These are phyloP conservation scores for Beta lomatogona DNA, from an alignment of 179 eudicot genomes.

Conservation along the genomic window DNA sequence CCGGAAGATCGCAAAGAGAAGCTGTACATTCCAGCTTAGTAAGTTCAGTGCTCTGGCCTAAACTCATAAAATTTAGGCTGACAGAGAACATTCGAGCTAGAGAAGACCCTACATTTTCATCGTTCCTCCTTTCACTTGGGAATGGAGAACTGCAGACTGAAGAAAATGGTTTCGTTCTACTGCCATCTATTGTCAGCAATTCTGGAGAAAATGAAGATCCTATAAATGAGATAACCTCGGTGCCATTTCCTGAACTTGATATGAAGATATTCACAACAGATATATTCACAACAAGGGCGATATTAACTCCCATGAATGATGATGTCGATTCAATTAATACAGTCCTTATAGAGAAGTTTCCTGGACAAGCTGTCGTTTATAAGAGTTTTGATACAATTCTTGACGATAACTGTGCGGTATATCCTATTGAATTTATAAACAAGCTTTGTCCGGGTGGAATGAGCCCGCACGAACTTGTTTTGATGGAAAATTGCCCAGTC, in stretches of 20 bases:
- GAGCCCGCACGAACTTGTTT: slow-evolving; percentile 14
- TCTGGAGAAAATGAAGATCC: neutral
- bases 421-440: neutral
- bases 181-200: neutral
- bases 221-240: neutral
- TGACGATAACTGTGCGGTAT: neutral
- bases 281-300: neutral
- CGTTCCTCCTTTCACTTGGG: neutral
- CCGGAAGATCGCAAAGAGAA: neutral
- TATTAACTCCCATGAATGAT: neutral
- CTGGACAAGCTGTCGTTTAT: neutral
- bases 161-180: neutral
- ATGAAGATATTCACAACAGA: neutral
- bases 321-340: too few relatives aligned
- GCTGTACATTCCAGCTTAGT: neutral
- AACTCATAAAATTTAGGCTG: neutral
- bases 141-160: neutral
- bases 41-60: too few relatives aligned
- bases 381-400: neutral
- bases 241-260: slow-evolving; percentile 14
- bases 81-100: neutral
- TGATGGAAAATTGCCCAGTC: neutral
- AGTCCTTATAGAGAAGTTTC: too few relatives aligned
- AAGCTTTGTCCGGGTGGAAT: slow-evolving; percentile 9
- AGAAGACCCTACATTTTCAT: neutral